Conservation (phyloP, 495 filamentous ascomycete genomes). For the Neurospora sp. region DNA sequence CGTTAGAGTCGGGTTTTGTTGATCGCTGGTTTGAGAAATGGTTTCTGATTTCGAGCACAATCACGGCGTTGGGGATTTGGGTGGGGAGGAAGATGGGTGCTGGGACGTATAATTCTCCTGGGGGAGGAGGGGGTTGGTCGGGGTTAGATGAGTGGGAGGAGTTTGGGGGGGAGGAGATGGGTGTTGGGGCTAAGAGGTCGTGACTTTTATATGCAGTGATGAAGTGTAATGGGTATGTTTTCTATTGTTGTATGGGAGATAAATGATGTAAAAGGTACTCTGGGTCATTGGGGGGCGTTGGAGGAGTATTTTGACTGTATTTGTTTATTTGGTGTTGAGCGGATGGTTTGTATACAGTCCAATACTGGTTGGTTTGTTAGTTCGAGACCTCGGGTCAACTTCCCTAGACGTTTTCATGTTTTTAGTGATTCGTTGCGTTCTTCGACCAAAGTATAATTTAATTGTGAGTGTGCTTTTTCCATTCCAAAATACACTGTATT, state of each 20-base stretch:
- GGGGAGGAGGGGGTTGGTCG: conserved; percentile 23
- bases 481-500: too few species aligned
- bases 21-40: conserved; percentile 81
- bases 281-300: background rate
- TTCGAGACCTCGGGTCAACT: too few species aligned
- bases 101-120: background rate
- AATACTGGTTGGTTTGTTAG: too few species aligned
- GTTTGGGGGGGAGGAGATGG: conserved; percentile 57
- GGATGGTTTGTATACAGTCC: background rate
- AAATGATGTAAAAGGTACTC: background rate
- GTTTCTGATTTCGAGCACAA: conserved; percentile 52
- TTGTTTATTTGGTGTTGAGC: background rate
- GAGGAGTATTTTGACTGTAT: background rate
- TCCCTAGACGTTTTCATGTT: too few species aligned
- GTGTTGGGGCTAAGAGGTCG: conserved; percentile 43
- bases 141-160: conserved; percentile 56
- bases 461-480: too few species aligned
- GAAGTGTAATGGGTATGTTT: background rate
- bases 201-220: conserved; percentile 12
- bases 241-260: background rate
- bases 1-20: conserved; percentile 59
- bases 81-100: conserved; percentile 48
- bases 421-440: too few species aligned
- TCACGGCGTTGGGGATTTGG: conserved; percentile 59
- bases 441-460: too few species aligned